Conservation (phyloP, 345 rosid genomes). For the Gossypium arboreum region DNA sequence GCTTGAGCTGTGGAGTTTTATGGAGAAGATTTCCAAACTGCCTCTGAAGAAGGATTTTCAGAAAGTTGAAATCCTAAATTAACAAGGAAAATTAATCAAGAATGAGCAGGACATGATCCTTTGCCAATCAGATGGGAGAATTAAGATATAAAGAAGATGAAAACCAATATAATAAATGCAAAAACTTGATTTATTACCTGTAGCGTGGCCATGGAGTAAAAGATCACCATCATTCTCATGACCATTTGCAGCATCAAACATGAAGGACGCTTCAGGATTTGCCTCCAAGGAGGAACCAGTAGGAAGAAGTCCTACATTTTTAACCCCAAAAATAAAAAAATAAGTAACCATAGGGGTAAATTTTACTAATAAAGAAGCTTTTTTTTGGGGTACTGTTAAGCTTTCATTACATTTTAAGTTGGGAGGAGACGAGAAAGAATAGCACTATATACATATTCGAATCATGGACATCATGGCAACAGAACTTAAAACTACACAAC, state of each 20-base stretch:
- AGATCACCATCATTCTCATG: neutral
- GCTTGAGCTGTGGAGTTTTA: too few species aligned
- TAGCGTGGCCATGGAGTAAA: neutral
- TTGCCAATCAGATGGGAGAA: neutral
- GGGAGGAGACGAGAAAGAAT: too few species aligned
- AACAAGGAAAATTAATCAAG: neutral
- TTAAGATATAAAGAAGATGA: neutral
- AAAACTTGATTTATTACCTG: neutral
- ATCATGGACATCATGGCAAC: too few species aligned
- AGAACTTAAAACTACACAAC: too few species aligned
- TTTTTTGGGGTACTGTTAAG: too few species aligned
- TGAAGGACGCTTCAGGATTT: too few species aligned
- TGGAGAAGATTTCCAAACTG: too few species aligned
- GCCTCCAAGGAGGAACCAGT: neutral
- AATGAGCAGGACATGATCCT: neutral
- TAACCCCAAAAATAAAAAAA: neutral
- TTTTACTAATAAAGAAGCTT: too few species aligned
- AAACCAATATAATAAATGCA: neutral
- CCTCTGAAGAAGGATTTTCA: too few species aligned
- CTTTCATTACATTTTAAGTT: too few species aligned
- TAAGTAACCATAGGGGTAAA: too few species aligned
- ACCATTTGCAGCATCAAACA: neutral
- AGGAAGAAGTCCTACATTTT: neutral
- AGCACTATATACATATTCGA: too few species aligned
- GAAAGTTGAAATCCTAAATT: neutral